Conservation (phyloP, 2,329 filamentous ascomycete species). For the Apiospora marii region DNA sequence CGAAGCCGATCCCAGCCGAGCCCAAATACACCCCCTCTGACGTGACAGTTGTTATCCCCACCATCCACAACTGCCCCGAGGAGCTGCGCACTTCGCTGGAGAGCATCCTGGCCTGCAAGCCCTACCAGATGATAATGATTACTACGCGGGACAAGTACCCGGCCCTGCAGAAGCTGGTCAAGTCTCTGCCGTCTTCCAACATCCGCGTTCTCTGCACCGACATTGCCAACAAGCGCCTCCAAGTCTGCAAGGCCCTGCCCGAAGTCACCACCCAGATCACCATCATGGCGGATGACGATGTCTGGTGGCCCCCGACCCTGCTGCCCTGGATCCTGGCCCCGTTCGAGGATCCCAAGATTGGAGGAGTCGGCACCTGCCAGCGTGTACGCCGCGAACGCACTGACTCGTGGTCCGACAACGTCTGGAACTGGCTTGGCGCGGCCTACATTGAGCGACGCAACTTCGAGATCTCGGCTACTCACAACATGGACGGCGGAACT, state of each 20-base stretch:
- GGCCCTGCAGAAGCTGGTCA: slow-evolving; percentile 71
- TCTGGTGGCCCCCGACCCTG: slow-evolving; percentile 87
- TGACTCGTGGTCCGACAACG: slow-evolving; percentile 64
- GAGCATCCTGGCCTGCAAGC: slow-evolving; percentile 75
- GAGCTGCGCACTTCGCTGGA: slow-evolving; percentile 83
- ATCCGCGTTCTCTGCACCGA: slow-evolving; percentile 79
- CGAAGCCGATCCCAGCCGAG: slow-evolving; percentile 81
- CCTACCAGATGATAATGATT: slow-evolving; percentile 80
- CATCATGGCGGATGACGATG: slow-evolving; percentile 94
- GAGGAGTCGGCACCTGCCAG: slow-evolving; percentile 93
- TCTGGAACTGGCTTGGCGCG: slow-evolving; percentile 90
- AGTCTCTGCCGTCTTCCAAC: slow-evolving; percentile 64
- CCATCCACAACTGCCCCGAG: slow-evolving; percentile 86
- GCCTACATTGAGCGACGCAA: slow-evolving; percentile 93
- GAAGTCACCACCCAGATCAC: slow-evolving; percentile 85
- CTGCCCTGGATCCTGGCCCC: slow-evolving; percentile 92
- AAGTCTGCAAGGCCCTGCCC: slow-evolving; percentile 91
- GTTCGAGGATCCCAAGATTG: slow-evolving; percentile 84
- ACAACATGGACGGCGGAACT: slow-evolving; percentile 93
- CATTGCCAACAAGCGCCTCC: slow-evolving; percentile 94
- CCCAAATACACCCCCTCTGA: slow-evolving; percentile 82
- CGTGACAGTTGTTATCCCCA: slow-evolving; percentile 94
- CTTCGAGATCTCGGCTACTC: slow-evolving; percentile 95
- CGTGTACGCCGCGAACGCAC: slow-evolving; percentile 75
- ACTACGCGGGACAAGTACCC: slow-evolving; percentile 83